Evolutionary conservation across 495 filamentous ascomycete genomes (phyloP), one percentile per base, ranked within the genome.

Genomic region (Hypomontagnella submonticulosa): DNA sequence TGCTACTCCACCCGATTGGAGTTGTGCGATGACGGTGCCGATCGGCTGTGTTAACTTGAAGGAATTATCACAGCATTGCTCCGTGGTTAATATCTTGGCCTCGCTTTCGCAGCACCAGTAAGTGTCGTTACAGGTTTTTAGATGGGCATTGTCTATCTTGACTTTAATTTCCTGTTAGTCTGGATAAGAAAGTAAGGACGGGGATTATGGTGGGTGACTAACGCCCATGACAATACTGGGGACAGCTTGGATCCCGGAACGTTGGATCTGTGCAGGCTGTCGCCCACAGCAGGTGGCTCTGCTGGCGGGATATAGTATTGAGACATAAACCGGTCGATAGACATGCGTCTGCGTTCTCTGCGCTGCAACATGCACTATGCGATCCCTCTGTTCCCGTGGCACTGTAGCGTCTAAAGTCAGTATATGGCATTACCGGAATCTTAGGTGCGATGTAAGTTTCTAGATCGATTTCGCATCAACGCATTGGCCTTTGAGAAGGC

Each of bases 331-430:
- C 73, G 12, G 66, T 71, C n/a, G 73, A 73, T 15, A 75, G 69
- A 38, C 73, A 75, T 0, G 71, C 73, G 32, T 75, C 73, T 41
- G 60, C 64, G 43, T 71, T 71, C 19, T 59, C 61, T 32, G 51
- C 41, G 48, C 72, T 69, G 40, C 73, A 75, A 44, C 73, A 75
- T 13, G 73, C 64, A 19, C 71, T 69, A 63, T 75, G 73, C 7
- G 73, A 73, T 4, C 67, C 59, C 20, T 38, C 58, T n/a, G 20
- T 36, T 3, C 69, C 71, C 4, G 66, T 75, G 9, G 71, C 69
- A 50, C 57, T 61, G 4, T 0, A n/a, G 5, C 33, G 23, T 33
- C 4, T 38, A 19, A 4, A 52, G 34, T 58, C 12, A 55, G 42
- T 9, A 55, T 33, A 23, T 19, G 10, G 15, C n/a, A n/a, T n/a